Evolutionary conservation across 2,329 filamentous ascomycete species (phyloP).

Genomic region (Alternaria sp.): DNA sequence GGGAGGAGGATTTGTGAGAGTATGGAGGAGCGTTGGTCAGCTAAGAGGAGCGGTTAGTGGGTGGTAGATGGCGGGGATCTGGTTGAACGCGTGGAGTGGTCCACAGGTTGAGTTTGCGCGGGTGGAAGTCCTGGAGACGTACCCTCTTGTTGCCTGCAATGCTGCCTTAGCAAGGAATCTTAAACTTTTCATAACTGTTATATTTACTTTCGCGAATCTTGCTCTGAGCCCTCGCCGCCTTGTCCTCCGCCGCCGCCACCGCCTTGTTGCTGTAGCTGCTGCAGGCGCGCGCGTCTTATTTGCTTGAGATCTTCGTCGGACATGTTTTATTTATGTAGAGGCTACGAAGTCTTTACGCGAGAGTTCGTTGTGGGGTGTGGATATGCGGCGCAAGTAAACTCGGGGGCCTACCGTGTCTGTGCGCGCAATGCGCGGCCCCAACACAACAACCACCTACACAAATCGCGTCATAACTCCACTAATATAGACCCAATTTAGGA

Average conservation of each 20-base stretch:
- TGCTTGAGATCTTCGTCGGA: conserved; percentile 74
- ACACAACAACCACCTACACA: no score
- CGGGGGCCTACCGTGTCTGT: no score
- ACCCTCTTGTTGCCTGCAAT: conserved; percentile 35
- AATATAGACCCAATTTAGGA: no score
- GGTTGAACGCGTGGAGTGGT: background rate
- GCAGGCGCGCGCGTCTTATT: conserved; percentile 91
- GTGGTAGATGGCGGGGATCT: conserved; percentile 43
- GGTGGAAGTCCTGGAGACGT: conserved; percentile 47
- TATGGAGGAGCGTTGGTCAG: conserved; percentile 77
- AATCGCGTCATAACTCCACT: no score
- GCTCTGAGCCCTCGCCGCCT: conserved; percentile 59
- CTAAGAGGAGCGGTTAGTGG: conserved; percentile 53
- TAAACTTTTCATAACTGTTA: background rate
- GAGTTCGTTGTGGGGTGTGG: background rate
- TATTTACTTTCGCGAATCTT: conserved; percentile 66
- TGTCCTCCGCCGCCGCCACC: conserved; percentile 64
- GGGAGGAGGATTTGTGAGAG: conserved; percentile 94
- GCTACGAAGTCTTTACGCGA: background rate
- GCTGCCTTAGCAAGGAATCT: background rate
- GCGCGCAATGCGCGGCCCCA: no score
- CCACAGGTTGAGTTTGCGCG: conserved; percentile 2
- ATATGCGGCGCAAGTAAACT: conserved; percentile 10
- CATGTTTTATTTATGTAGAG: conserved; percentile 55
- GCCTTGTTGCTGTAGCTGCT: conserved; percentile 82